phyloP scores from a whole-genome alignment of 164 flowering plant genomes.

The Aristolochia fimbriata region DNA sequence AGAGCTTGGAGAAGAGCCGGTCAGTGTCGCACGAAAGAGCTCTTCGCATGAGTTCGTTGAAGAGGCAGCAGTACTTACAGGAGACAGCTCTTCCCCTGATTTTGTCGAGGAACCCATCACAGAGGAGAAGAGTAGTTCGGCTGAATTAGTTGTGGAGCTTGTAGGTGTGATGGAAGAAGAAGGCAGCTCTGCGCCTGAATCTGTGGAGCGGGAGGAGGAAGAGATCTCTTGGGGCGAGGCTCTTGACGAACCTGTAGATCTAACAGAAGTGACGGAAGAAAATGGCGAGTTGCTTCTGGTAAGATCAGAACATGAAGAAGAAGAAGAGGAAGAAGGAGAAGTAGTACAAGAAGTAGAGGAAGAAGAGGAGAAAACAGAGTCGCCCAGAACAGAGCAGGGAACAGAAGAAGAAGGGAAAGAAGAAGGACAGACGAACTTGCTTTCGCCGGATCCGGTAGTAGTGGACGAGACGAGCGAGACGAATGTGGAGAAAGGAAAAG shows the following conservation, averaged over 20 bases:
- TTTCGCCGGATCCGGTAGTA: slow-evolving; percentile 1
- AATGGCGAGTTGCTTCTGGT: background rate
- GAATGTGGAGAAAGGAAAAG: slow-evolving; percentile 1
- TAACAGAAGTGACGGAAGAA: slow-evolving; percentile 6
- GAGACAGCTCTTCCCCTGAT: slow-evolving; percentile 3
- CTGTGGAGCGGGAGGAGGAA: slow-evolving; percentile 9
- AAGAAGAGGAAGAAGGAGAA: slow-evolving; percentile 2
- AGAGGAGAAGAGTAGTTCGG: background rate
- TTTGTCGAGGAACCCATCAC: background rate
- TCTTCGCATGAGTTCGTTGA: slow-evolving; percentile 1
- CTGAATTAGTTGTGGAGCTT: slow-evolving; percentile 5
- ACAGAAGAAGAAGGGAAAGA: background rate
- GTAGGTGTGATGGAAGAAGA: background rate
- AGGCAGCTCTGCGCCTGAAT: background rate
- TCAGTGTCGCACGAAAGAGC: background rate
- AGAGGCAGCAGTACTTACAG: background rate
- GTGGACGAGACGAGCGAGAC: background rate
- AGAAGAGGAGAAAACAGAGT: slow-evolving; percentile 7
- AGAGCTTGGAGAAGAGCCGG: slow-evolving; percentile 7
- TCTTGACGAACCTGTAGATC: background rate
- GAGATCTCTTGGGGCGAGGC: slow-evolving; percentile 2
- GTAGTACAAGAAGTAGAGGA: slow-evolving; percentile 11
- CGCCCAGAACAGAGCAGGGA: background rate
- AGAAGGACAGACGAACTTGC: background rate
- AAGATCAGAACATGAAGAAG: background rate